Conservation (phyloP, 2,329 filamentous ascomycete species). For the Colletotrichum cereale region DNA sequence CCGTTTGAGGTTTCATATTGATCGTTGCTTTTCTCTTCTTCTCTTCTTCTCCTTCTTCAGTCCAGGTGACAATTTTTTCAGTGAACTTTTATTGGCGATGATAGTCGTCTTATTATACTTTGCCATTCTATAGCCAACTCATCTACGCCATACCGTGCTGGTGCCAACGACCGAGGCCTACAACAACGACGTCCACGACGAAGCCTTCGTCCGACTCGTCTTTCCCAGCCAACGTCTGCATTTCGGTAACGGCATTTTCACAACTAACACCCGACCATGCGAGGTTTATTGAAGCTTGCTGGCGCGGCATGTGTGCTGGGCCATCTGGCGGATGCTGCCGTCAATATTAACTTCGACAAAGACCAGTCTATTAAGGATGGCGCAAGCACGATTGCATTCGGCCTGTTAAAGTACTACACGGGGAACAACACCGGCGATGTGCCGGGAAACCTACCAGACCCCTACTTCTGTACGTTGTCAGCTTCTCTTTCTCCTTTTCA, state of each 20-base stretch:
- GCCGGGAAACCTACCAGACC: conserved; percentile 69
- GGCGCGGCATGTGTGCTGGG: conserved; percentile 35
- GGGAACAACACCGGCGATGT: conserved; percentile 71
- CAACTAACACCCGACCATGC: conserved; percentile 9
- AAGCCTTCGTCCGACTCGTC: neutral
- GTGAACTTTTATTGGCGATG: neutral
- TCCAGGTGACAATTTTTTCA: conserved; percentile 28
- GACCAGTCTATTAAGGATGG: conserved; percentile 53
- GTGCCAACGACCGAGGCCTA: neutral
- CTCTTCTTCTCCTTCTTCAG: neutral
- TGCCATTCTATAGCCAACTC: conserved; percentile 12
- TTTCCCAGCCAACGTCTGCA: neutral
- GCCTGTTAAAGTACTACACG: conserved; percentile 55
- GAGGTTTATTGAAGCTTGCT: conserved; percentile 26
- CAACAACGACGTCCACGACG: neutral
- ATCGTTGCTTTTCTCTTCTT: neutral
- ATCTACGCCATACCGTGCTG: neutral
- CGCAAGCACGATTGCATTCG: conserved; percentile 54
- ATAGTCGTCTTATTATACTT: conserved; percentile 2
- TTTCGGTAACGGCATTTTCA: neutral
- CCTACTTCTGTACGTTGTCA: conserved; percentile 72
- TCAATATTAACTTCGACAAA: conserved; percentile 28
- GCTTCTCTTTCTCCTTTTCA: conserved; percentile 60
- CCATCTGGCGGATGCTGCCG: conserved; percentile 25
- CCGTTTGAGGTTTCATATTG: neutral